A percentile compares a stretch with the other conserved stretches of the same genome.
Conservation (phyloP, 2,329 filamentous ascomycete genomes). For the Lecanicillium sp. region DNA sequence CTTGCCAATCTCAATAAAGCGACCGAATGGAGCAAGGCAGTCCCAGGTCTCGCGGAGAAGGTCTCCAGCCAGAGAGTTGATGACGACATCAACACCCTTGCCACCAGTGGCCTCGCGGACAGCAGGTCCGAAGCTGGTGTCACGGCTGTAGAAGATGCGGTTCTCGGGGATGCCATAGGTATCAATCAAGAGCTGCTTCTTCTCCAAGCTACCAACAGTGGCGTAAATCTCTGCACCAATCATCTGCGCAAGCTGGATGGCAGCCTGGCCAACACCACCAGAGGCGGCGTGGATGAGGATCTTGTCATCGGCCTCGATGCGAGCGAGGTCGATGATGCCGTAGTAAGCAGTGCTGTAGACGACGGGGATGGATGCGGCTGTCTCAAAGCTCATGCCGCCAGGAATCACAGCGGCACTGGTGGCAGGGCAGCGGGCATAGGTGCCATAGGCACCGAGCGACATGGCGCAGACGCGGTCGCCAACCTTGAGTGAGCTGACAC, state of each 20-base stretch:
- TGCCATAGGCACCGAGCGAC: constrained; percentile 26
- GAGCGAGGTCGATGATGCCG: constrained; percentile 28
- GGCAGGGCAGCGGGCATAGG: constrained; percentile 22
- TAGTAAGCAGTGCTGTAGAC: constrained; percentile 34
- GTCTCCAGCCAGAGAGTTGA: constrained; percentile 41
- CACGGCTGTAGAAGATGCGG: constrained; percentile 19
- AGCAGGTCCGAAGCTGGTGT: constrained; percentile 14
- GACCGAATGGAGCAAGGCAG: constrained; percentile 35
- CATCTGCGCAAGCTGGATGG: constrained; percentile 29
- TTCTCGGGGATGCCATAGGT: constrained; percentile 28
- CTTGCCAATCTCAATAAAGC: constrained; percentile 37
- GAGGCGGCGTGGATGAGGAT: constrained; percentile 32
- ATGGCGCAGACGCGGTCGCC: constrained; percentile 67
- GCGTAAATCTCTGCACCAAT: constrained; percentile 32
- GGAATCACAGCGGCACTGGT: constrained; percentile 30
- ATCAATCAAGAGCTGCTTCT: constrained; percentile 29
- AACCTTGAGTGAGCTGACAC: constrained; percentile 50
- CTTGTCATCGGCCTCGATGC: constrained; percentile 27
- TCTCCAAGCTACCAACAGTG: constrained; percentile 30
- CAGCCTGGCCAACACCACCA: constrained; percentile 31
- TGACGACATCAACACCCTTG: constrained; percentile 61
- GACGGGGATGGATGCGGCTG: constrained; percentile 31
- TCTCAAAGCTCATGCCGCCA: constrained; percentile 24
- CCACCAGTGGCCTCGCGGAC: constrained; percentile 26
- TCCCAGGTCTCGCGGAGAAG: constrained; percentile 33